Evolutionary conservation across 495 filamentous ascomycete species (phyloP), one percentile per base, ranked within the genome.

Genomic region (Penicillium ucsense): DNA sequence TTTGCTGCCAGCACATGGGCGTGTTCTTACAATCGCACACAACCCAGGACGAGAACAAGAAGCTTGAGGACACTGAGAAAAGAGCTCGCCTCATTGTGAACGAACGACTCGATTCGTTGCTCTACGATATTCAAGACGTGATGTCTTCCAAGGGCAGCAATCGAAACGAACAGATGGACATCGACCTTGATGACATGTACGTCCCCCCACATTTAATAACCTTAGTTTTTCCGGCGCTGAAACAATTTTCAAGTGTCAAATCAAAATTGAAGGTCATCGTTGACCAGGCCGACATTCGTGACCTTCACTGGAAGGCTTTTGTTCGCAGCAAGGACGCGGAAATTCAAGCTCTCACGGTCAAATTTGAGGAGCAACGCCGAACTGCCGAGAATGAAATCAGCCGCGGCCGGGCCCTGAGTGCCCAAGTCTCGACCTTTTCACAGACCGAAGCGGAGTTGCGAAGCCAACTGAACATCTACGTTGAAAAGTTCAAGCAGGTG

Each of bases 401-500:
- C 35, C 83, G 88, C 43, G 88, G 88, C 48, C 83, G 88, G 35
- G 83, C 89, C 51, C 68, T 98, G 32, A 95, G 87, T 48, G 74
- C 81, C 4, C 94, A 98, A 61, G 94, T 96, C 30, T 86, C 88
- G 36, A 95, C 94, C 0, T 97, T 97, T 63, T 89, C 89, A 8
- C 89, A 96, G 64, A 97, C 92, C 5, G 92, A 98, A 66, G 83
- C 83, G 30, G 92, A 98, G 57, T 74, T 98, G 43, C 75, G 92
- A 43, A 94, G 86, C 56, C 92, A 98, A 62, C 80, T 98, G 53
- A 97, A 95, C 65, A 92, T 97, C 53, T 98, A 98, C 54, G 94
- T 97, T 6, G 92, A 98, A 65, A 98, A 98, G 66, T 98, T 97
- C 71, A 97, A 97, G 71, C 92, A 98, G 86, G 92, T 96, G 81